A percentile compares a stretch with the other conserved stretches of the same genome.
These are phyloP conservation scores for Acanthamoeba healyi DNA, from an alignment of 208 protist species.

Conservation along the genomic window DNA sequence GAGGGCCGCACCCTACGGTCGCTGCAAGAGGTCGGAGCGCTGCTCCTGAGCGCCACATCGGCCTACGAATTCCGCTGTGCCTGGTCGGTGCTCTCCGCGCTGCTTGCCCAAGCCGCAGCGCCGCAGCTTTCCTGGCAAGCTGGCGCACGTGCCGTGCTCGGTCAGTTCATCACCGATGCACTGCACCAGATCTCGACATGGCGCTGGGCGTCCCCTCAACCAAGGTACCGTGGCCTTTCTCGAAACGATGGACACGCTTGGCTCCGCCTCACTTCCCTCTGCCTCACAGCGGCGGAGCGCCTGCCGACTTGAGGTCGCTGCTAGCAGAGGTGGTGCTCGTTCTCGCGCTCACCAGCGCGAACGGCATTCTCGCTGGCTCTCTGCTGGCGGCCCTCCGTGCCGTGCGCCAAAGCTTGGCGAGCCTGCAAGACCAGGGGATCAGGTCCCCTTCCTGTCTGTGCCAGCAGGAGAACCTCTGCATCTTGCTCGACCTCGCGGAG, in stretches of 20 bases:
- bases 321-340: not conserved
- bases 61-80: not conserved
- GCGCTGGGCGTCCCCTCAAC: not conserved
- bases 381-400: too few relatives aligned
- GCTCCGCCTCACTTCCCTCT: not conserved
- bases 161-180: not conserved
- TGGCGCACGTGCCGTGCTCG: not conserved
- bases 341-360: conserved; percentile 22
- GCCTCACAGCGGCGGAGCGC: not conserved
- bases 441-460: too few relatives aligned
- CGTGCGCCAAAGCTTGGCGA: too few relatives aligned
- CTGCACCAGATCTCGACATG: not conserved
- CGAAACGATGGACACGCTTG: too few relatives aligned
- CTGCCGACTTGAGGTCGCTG: not conserved
- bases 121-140: not conserved
- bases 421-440: too few relatives aligned
- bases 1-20: not conserved
- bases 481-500: too few relatives aligned
- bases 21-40: not conserved
- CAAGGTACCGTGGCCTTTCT: too few relatives aligned
- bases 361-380: not conserved
- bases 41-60: not conserved
- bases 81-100: not conserved
- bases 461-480: too few relatives aligned
- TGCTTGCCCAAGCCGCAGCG: not conserved